These are phyloP conservation scores for Alliaria petiolata DNA, from an alignment of 345 rosid genomes.

Conservation along the genomic window DNA sequence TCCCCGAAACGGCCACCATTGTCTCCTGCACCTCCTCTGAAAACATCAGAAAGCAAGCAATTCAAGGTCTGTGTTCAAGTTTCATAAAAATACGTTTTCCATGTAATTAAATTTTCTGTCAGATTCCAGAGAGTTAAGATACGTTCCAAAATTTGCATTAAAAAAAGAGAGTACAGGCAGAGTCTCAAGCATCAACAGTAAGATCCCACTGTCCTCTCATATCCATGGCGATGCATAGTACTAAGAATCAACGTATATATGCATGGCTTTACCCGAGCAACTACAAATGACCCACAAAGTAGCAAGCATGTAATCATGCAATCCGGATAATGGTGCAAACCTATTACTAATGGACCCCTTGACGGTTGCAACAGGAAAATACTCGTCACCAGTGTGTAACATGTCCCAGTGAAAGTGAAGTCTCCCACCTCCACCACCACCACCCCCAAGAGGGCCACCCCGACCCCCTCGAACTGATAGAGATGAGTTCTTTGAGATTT, in stretches of 20 bases:
- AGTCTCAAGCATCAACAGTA: constrained; percentile 1
- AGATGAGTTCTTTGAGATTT: constrained; percentile 58
- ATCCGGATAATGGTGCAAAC: constrained; percentile 37
- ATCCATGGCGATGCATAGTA: not conserved
- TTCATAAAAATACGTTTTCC: not conserved
- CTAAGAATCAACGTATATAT: not conserved
- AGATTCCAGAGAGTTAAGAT: not conserved
- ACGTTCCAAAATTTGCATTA: not conserved
- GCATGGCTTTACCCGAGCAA: too few species aligned
- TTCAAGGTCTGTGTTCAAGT: not conserved
- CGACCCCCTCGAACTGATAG: constrained; percentile 78
- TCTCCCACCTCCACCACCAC: constrained; percentile 99
- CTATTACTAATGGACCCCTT: constrained; percentile 66
- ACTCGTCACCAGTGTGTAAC: constrained; percentile 67
- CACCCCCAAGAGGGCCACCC: constrained; percentile 87
- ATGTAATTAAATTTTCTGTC: too few species aligned
- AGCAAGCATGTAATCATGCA: not conserved
- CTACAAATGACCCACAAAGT: constrained; percentile 11
- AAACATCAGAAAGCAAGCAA: constrained; percentile 33
- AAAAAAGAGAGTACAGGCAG: not conserved
- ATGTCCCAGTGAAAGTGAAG: constrained; percentile 97
- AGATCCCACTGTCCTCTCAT: not conserved
- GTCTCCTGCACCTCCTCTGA: constrained; percentile 89
- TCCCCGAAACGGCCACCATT: constrained; percentile 80
- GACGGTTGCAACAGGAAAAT: constrained; percentile 70